Conservation (phyloP, 176 grass and related monocot species). For the Musa acuminata region DNA sequence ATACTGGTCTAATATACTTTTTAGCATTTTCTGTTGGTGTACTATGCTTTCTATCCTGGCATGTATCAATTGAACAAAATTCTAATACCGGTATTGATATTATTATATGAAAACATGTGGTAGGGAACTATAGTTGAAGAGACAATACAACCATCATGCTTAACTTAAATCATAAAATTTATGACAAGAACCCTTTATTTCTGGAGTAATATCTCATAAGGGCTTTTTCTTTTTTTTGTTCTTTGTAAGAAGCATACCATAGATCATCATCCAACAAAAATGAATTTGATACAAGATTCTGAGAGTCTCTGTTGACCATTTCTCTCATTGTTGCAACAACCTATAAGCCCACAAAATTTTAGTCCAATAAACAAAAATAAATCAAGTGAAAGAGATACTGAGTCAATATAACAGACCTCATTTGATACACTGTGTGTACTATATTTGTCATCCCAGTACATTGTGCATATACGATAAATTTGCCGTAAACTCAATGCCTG, state of each 20-base stretch:
- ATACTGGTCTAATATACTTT: no score
- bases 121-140: no score
- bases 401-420: conserved; percentile 36
- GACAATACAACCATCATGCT: no score
- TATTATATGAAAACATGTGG: no score
- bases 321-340: conserved; percentile 84
- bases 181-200: background rate
- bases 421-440: conserved; percentile 67
- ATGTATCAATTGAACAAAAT: no score
- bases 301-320: conserved; percentile 77
- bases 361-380: conserved; percentile 18
- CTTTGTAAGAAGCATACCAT: conserved; percentile 36
- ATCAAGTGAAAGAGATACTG: conserved; percentile 1
- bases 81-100: no score
- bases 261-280: conserved; percentile 96
- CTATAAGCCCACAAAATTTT: conserved; percentile 26
- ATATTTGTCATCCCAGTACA: conserved; percentile 99
- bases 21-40: no score
- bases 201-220: background rate
- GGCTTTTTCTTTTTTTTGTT: background rate
- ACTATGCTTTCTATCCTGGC: no score
- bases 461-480: conserved; percentile 98
- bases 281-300: conserved; percentile 81
- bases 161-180: background rate
- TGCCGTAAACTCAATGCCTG: conserved; percentile 86